phyloP scores from a whole-genome alignment of 2,329 filamentous ascomycete species.

The Apiospora aurea region DNA sequence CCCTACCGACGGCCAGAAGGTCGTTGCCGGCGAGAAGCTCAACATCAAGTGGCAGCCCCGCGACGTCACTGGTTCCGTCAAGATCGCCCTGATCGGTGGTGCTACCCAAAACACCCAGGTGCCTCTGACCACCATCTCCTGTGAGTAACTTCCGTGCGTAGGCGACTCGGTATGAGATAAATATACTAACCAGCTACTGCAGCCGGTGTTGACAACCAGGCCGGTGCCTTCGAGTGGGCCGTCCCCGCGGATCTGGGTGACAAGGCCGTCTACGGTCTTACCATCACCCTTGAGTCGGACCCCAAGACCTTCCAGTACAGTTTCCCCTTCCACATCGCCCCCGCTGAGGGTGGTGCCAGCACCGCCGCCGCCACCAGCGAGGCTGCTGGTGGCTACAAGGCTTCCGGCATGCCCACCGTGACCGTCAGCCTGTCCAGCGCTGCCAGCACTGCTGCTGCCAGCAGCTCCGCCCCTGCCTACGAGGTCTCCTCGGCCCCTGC shows the following conservation, averaged over 20 bases:
- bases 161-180: neutral
- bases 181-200: slow-evolving; percentile 28
- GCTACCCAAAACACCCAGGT: slow-evolving; percentile 50
- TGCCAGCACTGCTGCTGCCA: slow-evolving; percentile 34
- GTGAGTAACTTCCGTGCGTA: slow-evolving; percentile 50
- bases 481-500: neutral
- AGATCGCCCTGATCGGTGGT: slow-evolving; percentile 64
- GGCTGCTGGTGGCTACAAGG: slow-evolving; percentile 13
- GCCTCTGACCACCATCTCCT: slow-evolving; percentile 50
- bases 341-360: slow-evolving; percentile 24
- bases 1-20: slow-evolving; percentile 51
- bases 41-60: slow-evolving; percentile 58
- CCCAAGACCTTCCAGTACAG: slow-evolving; percentile 65
- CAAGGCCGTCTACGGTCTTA: slow-evolving; percentile 62
- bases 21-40: slow-evolving; percentile 58
- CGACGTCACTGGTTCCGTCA: slow-evolving; percentile 52
- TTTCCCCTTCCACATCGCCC: slow-evolving; percentile 63
- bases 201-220: slow-evolving; percentile 57
- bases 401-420: slow-evolving; percentile 1
- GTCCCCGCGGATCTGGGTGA: slow-evolving; percentile 54
- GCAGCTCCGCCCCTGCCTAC: slow-evolving; percentile 4
- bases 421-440: slow-evolving; percentile 33
- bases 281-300: slow-evolving; percentile 58
- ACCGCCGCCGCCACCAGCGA: slow-evolving; percentile 22
- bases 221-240: slow-evolving; percentile 57